Percentiles rank a stretch among this genome's conserved stretches.
These are phyloP conservation scores for Mortierella sp. DNA, from an alignment of 371 early-diverging fungal genomes.

Conservation along the genomic window DNA sequence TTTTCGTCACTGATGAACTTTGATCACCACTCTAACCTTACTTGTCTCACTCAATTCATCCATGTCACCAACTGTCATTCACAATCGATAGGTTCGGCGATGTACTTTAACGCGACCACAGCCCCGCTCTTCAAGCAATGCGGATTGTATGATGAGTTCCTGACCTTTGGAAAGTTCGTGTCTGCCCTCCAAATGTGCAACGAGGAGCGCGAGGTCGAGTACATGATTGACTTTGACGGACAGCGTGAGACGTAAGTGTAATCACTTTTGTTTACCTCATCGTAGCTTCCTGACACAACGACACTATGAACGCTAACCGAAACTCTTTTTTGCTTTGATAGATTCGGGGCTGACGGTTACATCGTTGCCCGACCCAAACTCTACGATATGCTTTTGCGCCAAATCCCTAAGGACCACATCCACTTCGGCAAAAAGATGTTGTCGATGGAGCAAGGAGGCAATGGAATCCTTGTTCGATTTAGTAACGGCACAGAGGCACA, in stretches of 20 bases:
- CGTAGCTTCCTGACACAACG: too few species aligned
- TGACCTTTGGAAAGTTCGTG: background rate
- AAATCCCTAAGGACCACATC: constrained; percentile 19
- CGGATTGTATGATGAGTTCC: background rate
- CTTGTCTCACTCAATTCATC: too few species aligned
- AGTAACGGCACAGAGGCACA: constrained; percentile 6
- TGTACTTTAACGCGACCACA: background rate
- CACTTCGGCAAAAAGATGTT: constrained; percentile 15
- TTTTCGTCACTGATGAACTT: too few species aligned
- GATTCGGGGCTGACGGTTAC: too few species aligned
- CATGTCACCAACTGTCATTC: too few species aligned
- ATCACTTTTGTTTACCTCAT: too few species aligned
- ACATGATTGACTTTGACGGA: background rate
- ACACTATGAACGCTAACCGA: too few species aligned
- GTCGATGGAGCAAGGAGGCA: background rate
- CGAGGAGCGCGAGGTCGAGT: background rate
- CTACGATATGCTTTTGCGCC: background rate
- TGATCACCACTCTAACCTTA: too few species aligned
- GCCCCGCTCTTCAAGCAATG: background rate
- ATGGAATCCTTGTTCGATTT: constrained; percentile 9
- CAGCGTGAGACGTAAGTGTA: too few species aligned
- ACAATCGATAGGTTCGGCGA: background rate
- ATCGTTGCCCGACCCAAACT: background rate
- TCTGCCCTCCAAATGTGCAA: background rate
- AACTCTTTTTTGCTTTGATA: too few species aligned